phyloP scores from a whole-genome alignment of 2,329 filamentous ascomycete species.

The Sarocladium brachiariae region DNA sequence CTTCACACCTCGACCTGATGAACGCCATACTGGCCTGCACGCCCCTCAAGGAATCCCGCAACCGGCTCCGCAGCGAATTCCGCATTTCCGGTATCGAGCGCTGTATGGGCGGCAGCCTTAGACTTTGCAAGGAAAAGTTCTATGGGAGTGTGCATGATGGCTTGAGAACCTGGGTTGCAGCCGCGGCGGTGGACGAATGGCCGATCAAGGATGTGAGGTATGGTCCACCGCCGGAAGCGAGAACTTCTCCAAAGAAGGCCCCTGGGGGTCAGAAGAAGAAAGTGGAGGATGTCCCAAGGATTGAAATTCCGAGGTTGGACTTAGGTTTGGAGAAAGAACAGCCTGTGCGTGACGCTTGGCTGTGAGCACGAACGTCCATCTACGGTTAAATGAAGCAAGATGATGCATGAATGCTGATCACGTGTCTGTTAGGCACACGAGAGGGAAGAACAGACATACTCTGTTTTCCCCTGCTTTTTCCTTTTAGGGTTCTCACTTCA shows the following conservation, averaged over 20 bases:
- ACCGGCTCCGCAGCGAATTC: constrained; percentile 69
- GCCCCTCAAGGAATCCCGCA: constrained; percentile 62
- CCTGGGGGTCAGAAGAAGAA: constrained; percentile 37
- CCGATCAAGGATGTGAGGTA: constrained; percentile 73
- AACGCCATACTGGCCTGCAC: constrained; percentile 85
- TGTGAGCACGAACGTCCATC: not conserved
- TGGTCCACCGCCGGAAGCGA: constrained; percentile 43
- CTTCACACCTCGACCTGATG: constrained; percentile 84
- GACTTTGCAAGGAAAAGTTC: constrained; percentile 96
- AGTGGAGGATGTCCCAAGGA: constrained; percentile 49
- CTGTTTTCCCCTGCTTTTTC: constrained; percentile 1
- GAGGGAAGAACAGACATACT: not conserved
- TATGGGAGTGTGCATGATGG: constrained; percentile 88
- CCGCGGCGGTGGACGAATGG: constrained; percentile 84
- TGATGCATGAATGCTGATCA: not conserved
- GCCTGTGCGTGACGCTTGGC: constrained; percentile 5
- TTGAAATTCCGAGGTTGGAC: constrained; percentile 54
- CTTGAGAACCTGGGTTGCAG: constrained; percentile 82
- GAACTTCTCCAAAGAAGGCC: constrained; percentile 23
- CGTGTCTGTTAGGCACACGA: not conserved
- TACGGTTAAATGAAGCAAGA: not conserved
- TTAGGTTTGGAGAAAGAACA: constrained; percentile 22
- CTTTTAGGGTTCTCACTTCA: constrained; percentile 8
- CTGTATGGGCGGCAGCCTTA: constrained; percentile 73
- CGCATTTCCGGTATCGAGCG: constrained; percentile 86